A percentile compares a stretch with the other conserved stretches of the same genome.
Evolutionary conservation across 768 basidiomycete species (phyloP).

Genomic region (Suillus subaureus): DNA sequence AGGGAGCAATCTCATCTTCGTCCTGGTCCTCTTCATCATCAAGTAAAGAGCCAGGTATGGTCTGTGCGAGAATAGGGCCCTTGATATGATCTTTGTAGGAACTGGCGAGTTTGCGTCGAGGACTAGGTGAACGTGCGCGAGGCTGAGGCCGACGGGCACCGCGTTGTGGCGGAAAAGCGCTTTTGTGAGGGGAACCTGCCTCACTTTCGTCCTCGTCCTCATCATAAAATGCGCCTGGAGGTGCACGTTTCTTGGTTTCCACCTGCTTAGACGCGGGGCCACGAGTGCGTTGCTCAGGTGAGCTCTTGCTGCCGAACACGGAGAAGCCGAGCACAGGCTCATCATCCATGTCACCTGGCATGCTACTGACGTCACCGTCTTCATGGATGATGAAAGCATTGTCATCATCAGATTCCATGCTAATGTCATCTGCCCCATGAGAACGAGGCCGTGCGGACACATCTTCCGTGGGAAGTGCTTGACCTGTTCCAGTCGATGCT

Average conservation of each 20-base stretch:
- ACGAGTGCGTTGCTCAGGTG: constrained; percentile 17
- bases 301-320: constrained; percentile 28
- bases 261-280: constrained; percentile 15
- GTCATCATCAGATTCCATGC: constrained; percentile 17
- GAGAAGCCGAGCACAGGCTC: constrained; percentile 28
- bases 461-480: constrained; percentile 15
- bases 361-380: constrained; percentile 8
- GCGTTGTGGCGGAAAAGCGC: constrained; percentile 7
- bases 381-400: constrained; percentile 9
- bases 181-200: constrained; percentile 15
- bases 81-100: constrained; percentile 10
- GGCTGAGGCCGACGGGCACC: constrained; percentile 3
- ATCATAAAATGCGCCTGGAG: constrained; percentile 51
- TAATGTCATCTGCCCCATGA: constrained; percentile 14
- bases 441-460: constrained; percentile 10
- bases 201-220: constrained; percentile 38
- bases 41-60: constrained; percentile 47
- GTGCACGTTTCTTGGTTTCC: constrained; percentile 33
- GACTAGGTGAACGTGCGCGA: constrained; percentile 4
- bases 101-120: constrained; percentile 6
- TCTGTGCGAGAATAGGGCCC: constrained; percentile 26
- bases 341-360: constrained; percentile 11
- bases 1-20: constrained; percentile 37
- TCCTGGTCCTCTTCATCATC: constrained; percentile 38
- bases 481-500: constrained; percentile 16